phyloP scores from a whole-genome alignment of 2,329 filamentous ascomycete genomes.

The Phyllosticta citribraziliensis region DNA sequence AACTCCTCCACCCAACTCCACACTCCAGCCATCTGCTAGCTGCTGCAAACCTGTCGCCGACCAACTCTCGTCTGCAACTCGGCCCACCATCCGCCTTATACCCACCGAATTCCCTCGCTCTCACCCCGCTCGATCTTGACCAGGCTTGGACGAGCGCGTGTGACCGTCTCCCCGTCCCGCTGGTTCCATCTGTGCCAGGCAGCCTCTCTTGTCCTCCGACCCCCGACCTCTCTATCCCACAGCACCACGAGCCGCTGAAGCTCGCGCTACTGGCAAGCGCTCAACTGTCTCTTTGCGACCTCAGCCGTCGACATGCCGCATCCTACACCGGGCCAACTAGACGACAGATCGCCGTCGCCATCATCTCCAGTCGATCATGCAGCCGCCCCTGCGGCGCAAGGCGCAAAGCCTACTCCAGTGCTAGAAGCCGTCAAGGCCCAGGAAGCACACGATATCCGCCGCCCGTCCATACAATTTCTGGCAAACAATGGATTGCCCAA shows the following conservation, averaged over 20 bases:
- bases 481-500: slow-evolving; percentile 20
- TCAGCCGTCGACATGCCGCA: slow-evolving; percentile 6
- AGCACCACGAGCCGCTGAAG: background rate
- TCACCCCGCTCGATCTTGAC: background rate
- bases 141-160: background rate
- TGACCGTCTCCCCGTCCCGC: background rate
- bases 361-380: slow-evolving; percentile 12
- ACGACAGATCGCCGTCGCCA: slow-evolving; percentile 11
- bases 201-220: background rate
- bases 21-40: background rate
- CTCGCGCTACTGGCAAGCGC: background rate
- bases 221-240: background rate
- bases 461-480: slow-evolving; percentile 30
- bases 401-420: slow-evolving; percentile 20
- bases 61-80: too few relatives aligned
- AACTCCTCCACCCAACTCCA: background rate
- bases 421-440: slow-evolving; percentile 13
- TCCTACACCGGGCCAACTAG: slow-evolving; percentile 9
- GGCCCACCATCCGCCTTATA: background rate
- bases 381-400: slow-evolving; percentile 8
- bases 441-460: slow-evolving; percentile 18
- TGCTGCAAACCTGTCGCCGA: background rate
- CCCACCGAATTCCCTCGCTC: background rate
- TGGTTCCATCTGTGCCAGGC: background rate
- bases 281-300: background rate